A percentile compares a stretch with the other conserved stretches of the same genome.
Conservation (phyloP, 192 early-diverging fungal species). For the Rhizophagus clarus region DNA sequence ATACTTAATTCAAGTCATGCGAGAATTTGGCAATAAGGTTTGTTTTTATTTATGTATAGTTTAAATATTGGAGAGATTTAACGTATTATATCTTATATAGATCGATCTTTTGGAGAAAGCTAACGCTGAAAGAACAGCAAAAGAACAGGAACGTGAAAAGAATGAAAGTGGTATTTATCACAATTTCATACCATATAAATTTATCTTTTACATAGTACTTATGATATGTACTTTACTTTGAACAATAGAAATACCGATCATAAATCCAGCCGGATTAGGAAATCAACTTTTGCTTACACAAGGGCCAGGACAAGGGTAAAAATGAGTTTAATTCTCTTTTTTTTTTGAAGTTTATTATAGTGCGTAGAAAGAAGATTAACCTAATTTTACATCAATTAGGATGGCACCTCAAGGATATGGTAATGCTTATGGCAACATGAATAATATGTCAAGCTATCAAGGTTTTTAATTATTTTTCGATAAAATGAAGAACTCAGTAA, state of each 20-base stretch:
- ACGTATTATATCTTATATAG: conserved; percentile 26
- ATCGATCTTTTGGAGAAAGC: conserved; percentile 57
- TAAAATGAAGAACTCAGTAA: no score
- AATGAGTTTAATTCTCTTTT: conserved; percentile 32
- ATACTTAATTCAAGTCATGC: conserved; percentile 89
- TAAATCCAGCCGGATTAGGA: conserved; percentile 69
- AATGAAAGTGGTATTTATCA: conserved; percentile 36
- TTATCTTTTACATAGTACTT: conserved; percentile 24
- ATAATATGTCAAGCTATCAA: not conserved
- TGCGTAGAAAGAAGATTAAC: conserved; percentile 3
- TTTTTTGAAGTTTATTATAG: conserved; percentile 35
- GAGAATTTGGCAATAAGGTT: conserved; percentile 88
- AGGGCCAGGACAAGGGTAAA: conserved; percentile 37
- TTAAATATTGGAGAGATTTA: not conserved
- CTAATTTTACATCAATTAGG: conserved; percentile 11
- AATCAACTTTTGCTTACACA: conserved; percentile 76
- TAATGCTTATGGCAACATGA: conserved; percentile 1
- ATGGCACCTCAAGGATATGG: conserved; percentile 23
- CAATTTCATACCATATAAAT: not conserved
- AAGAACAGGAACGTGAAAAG: conserved; percentile 50
- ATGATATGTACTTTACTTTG: conserved; percentile 13
- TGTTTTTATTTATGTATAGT: no score
- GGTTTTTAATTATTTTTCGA: not conserved
- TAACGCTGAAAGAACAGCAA: conserved; percentile 58
- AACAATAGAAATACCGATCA: conserved; percentile 55